Evolutionary conservation across 177 flowering plant genomes (phyloP).

Genomic region (Vitis hybrid): DNA sequence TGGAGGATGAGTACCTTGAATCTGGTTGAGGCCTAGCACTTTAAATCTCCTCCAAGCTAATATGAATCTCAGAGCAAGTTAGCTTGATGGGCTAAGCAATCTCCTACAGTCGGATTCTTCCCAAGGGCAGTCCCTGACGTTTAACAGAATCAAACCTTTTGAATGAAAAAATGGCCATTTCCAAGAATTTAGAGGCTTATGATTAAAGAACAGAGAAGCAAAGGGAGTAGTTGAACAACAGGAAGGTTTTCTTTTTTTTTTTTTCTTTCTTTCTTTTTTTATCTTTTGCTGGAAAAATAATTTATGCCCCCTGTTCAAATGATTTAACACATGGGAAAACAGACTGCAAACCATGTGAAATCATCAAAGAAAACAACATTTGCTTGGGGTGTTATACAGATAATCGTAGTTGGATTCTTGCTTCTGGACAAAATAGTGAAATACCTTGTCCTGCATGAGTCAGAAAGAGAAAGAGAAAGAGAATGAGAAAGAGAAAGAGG

Average conservation of each 20-base stretch:
- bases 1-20: neutral
- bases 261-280: neutral
- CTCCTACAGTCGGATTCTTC: too few relatives aligned
- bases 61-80: neutral
- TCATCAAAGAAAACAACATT: neutral
- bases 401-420: constrained; percentile 13
- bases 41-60: neutral
- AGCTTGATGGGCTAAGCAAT: neutral
- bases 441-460: constrained; percentile 2
- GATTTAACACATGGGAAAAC: too few relatives aligned
- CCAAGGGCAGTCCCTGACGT: neutral
- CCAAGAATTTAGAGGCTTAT: constrained; percentile 1
- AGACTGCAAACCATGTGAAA: constrained; percentile 11
- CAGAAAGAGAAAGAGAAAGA: neutral
- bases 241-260: neutral
- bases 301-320: too few relatives aligned
- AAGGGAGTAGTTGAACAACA: neutral
- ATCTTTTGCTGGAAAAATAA: neutral
- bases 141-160: constrained; percentile 2
- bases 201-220: neutral
- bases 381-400: constrained; percentile 9
- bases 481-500: neutral
- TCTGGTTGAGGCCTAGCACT: neutral
- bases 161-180: constrained; percentile 3
- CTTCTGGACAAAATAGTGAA: constrained; percentile 15